Evolutionary conservation across 2,329 filamentous ascomycete genomes (phyloP).

Genomic region (Arthrobotrys iridis): DNA sequence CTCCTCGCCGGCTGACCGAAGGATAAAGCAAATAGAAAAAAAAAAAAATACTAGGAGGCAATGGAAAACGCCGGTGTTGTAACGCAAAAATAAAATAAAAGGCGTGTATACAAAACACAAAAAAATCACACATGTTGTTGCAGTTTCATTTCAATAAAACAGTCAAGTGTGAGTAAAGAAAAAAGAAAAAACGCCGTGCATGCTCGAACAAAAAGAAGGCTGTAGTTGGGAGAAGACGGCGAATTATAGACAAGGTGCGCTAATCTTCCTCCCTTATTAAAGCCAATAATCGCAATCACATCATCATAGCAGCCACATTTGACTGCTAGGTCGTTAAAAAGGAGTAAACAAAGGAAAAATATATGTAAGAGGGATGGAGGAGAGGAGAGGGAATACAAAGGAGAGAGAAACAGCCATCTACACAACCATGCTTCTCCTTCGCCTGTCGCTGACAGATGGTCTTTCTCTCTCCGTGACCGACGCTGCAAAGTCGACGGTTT

Average conservation of each 20-base stretch:
- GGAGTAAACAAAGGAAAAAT: not conserved
- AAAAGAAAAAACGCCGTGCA: slow-evolving; percentile 10
- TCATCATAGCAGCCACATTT: not conserved
- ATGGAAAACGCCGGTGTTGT: too few species aligned
- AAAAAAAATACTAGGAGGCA: too few species aligned
- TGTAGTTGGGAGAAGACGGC: not conserved
- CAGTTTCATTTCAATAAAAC: slow-evolving; percentile 1
- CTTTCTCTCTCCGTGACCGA: slow-evolving; percentile 8
- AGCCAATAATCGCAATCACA: not conserved
- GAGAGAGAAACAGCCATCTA: not conserved
- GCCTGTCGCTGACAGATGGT: not conserved
- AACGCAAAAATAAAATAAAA: too few species aligned
- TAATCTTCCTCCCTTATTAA: not conserved
- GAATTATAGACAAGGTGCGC: slow-evolving; percentile 1
- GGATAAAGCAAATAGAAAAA: too few species aligned
- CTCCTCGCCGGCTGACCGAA: too few species aligned
- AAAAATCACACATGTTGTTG: too few species aligned
- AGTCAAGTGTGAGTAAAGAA: not conserved
- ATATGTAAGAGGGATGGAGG: not conserved
- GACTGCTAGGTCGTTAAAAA: not conserved
- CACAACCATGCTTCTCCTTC: slow-evolving; percentile 44
- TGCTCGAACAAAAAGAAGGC: not conserved
- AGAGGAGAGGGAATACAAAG: not conserved
- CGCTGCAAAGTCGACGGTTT: slow-evolving; percentile 27
- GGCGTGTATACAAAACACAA: too few species aligned